Evolutionary conservation across 352 stramenopile species (phyloP).

Genomic region (Blastocystis sp.): DNA sequence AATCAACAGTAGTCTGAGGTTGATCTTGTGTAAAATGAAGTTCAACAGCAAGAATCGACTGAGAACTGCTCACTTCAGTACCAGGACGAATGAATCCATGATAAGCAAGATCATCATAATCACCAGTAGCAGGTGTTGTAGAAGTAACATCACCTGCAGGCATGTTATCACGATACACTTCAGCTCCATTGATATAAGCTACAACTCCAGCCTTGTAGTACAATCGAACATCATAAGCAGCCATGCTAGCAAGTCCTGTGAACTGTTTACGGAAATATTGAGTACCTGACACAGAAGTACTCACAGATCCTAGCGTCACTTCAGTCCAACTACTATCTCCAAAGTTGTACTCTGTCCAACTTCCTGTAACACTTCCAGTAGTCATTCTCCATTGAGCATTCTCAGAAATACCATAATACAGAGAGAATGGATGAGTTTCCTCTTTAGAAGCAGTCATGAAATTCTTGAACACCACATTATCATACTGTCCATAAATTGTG

Average conservation of each 20-base stretch:
- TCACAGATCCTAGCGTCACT: not conserved
- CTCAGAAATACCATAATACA: constrained; percentile 13
- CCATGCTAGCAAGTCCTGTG: not conserved
- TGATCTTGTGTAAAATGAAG: not conserved
- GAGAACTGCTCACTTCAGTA: not conserved
- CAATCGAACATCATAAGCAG: constrained; percentile 31
- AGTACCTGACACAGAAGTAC: not conserved
- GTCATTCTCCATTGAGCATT: constrained; percentile 9
- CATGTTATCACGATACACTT: constrained; percentile 52
- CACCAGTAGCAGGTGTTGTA: not conserved
- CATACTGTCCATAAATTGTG: not conserved
- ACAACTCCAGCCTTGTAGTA: constrained; percentile 18
- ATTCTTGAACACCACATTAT: constrained; percentile 24
- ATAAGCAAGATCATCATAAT: not conserved
- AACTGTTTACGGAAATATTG: constrained; percentile 50
- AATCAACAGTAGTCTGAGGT: not conserved
- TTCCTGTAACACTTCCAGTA: not conserved
- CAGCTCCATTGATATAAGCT: constrained; percentile 28
- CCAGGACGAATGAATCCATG: not conserved
- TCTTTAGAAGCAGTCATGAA: not conserved
- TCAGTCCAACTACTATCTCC: not conserved
- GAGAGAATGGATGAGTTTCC: not conserved
- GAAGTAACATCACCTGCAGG: not conserved
- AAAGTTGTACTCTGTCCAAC: constrained; percentile 10
- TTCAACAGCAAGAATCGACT: not conserved